Evolutionary conservation across 1,139 yeast genomes (phyloP).

Genomic region (Lodderomyces jiufengensis): DNA sequence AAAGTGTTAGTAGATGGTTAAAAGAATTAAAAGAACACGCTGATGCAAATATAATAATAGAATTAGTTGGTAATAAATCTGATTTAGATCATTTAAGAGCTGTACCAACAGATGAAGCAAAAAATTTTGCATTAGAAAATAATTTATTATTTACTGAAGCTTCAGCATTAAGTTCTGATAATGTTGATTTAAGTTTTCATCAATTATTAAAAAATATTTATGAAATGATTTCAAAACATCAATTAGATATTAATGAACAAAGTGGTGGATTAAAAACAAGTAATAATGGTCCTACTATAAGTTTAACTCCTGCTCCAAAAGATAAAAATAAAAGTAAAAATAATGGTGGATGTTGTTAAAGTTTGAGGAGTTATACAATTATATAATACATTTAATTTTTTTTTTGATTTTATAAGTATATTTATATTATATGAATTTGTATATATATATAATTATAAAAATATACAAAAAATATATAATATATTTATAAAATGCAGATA

Average conservation of each 20-base stretch:
- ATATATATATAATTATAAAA: constrained; percentile 3
- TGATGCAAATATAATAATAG: constrained; percentile 93
- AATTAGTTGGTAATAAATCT: constrained; percentile 82
- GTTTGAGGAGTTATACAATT: not conserved
- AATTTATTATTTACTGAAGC: constrained; percentile 92
- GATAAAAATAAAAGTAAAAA: constrained; percentile 61
- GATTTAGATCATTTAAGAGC: constrained; percentile 95
- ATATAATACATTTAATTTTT: too few species aligned
- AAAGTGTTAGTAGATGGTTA: constrained; percentile 92
- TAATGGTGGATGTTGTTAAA: constrained; percentile 65
- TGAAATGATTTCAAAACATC: constrained; percentile 86
- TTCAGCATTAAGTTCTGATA: constrained; percentile 92
- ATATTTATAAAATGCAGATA: not conserved
- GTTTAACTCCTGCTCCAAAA: constrained; percentile 90
- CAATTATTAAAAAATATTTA: constrained; percentile 88
- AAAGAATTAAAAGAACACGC: constrained; percentile 95
- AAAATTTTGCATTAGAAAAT: constrained; percentile 91
- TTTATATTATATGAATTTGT: too few species aligned
- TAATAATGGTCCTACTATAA: constrained; percentile 81
- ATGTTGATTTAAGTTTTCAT: constrained; percentile 92
- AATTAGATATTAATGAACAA: constrained; percentile 61
- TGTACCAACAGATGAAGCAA: constrained; percentile 97
- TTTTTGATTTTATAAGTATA: too few species aligned
- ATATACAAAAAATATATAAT: not conserved
- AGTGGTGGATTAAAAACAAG: constrained; percentile 35